Conservation (phyloP, 371 early-diverging fungal genomes). For the Funneliformis caledonium region DNA sequence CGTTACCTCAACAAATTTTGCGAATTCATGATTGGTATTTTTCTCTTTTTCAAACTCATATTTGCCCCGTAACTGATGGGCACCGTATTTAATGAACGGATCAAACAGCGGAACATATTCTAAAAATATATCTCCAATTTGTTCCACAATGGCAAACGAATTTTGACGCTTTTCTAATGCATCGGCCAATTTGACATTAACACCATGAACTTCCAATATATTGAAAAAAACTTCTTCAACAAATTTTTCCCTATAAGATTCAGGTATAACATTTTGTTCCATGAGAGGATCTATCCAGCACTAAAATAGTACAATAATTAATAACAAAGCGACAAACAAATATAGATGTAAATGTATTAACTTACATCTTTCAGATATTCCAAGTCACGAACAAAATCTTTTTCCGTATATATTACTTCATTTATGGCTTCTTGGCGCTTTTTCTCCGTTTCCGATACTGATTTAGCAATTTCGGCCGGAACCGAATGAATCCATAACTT, state of each 20-base stretch:
- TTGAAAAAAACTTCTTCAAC: conserved; percentile 84
- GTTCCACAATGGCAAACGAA: conserved; percentile 68
- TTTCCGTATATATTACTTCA: conserved; percentile 89
- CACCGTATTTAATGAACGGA: conserved; percentile 88
- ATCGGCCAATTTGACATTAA: conserved; percentile 69
- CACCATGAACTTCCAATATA: conserved; percentile 68
- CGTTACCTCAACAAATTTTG: conserved; percentile 65
- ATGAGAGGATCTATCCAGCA: conserved; percentile 78
- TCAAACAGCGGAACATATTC: conserved; percentile 73
- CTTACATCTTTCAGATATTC: conserved; percentile 71
- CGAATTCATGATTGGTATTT: conserved; percentile 67
- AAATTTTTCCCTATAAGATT: conserved; percentile 63
- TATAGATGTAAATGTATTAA: background rate
- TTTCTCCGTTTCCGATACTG: conserved; percentile 72
- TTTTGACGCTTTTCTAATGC: conserved; percentile 76
- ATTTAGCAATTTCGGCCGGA: conserved; percentile 71
- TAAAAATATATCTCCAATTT: conserved; percentile 87
- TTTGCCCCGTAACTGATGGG: conserved; percentile 85
- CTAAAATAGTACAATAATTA: conserved; percentile 44
- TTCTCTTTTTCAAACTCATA: conserved; percentile 82
- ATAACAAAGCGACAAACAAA: background rate
- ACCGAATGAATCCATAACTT: conserved; percentile 67
- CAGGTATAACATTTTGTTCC: conserved; percentile 64
- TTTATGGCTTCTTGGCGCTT: conserved; percentile 92
- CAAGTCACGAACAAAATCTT: conserved; percentile 87